phyloP scores from a whole-genome alignment of 1,284 basidiomycete genomes.

The Anthracocystis setariae region DNA sequence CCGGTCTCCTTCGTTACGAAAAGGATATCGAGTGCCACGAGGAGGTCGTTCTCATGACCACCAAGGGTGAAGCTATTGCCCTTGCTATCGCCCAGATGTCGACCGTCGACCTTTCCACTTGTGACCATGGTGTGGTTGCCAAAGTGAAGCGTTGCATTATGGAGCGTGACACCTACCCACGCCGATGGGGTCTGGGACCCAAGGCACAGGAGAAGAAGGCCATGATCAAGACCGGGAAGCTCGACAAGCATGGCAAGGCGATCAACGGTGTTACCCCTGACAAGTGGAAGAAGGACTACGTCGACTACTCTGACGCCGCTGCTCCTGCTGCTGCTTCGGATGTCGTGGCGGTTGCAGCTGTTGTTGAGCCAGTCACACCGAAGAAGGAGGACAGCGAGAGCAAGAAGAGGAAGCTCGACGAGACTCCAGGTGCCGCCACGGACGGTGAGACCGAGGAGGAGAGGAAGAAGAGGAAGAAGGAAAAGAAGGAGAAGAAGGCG shows the following conservation, averaged over 20 bases:
- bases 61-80: conserved; percentile 98
- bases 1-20: conserved; percentile 96
- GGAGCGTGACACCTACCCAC: conserved; percentile 96
- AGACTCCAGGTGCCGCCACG: conserved; percentile 46
- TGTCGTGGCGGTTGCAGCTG: conserved; percentile 21
- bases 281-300: conserved; percentile 90
- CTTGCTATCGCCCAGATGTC: conserved; percentile 85
- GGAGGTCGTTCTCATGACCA: conserved; percentile 99
- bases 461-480: conserved; percentile 66
- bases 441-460: conserved; percentile 64
- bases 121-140: conserved; percentile 98
- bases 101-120: conserved; percentile 95
- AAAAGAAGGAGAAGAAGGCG: conserved; percentile 67
- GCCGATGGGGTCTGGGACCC: conserved; percentile 97
- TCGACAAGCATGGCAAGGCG: conserved; percentile 94
- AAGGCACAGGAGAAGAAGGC: conserved; percentile 98
- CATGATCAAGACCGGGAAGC: conserved; percentile 78
- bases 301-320: conserved; percentile 79
- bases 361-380: conserved; percentile 31
- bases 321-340: conserved; percentile 61
- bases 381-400: conserved; percentile 58
- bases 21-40: conserved; percentile 94
- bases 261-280: conserved; percentile 89
- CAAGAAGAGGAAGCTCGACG: conserved; percentile 69
- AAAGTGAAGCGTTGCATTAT: conserved; percentile 99